Conservation (phyloP, 768 basidiomycete species). For the Punctularia strigosozonata region DNA sequence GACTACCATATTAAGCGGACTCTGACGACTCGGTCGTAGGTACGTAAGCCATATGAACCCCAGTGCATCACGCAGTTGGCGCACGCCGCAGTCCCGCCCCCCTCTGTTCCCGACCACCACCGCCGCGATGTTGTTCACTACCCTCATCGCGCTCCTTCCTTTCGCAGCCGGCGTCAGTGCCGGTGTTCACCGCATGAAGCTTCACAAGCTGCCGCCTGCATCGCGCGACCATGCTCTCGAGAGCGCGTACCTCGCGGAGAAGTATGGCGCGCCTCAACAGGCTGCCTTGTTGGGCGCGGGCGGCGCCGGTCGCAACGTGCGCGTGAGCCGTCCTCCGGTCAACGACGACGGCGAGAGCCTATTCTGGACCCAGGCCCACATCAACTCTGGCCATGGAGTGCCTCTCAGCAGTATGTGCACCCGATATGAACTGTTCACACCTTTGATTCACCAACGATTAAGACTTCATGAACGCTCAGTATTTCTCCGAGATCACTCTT, state of each 20-base stretch:
- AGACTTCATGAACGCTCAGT: constrained; percentile 99
- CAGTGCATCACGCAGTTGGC: no score
- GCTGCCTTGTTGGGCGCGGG: constrained; percentile 64
- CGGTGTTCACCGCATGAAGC: constrained; percentile 75
- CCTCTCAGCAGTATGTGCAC: constrained; percentile 71
- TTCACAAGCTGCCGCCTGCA: constrained; percentile 70
- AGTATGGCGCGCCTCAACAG: constrained; percentile 65
- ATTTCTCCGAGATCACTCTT: constrained; percentile 78
- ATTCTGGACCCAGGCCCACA: constrained; percentile 72
- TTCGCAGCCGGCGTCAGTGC: constrained; percentile 35
- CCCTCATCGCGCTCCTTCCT: constrained; percentile 31
- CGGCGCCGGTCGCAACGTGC: constrained; percentile 54
- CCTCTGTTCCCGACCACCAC: no score
- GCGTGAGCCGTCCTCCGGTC: constrained; percentile 24
- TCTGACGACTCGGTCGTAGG: no score
- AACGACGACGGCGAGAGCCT: constrained; percentile 41
- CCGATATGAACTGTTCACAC: background rate
- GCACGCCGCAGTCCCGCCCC: no score
- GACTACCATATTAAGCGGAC: no score
- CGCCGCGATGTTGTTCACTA: constrained; percentile 31
- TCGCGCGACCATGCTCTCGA: constrained; percentile 54
- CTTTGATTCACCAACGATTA: background rate
- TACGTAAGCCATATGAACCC: no score
- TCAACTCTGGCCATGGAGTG: constrained; percentile 70
- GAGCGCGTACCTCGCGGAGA: constrained; percentile 82